Base-by-base conservation (phyloP, 345 rosid genomes). In the Noccaea bulbosa region DNA sequence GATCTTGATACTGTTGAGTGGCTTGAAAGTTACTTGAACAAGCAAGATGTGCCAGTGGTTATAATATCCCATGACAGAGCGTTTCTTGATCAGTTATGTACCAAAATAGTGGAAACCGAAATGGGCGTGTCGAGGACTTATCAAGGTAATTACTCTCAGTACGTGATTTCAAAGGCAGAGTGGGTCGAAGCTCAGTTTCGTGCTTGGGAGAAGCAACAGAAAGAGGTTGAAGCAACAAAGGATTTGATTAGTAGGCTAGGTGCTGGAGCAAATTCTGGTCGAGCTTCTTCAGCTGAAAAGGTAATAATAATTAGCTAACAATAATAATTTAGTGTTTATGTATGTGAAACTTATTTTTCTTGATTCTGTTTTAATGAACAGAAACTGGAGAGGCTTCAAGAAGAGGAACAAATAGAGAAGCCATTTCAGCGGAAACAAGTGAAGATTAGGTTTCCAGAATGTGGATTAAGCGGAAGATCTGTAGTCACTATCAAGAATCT, bases 211-310 rank as follows among this genome's bases (percentile, higher is more conserved):
- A 91, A 93, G 82, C 97, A 91, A 70, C 91, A 87, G 72, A 89
- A 81, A 81, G 92, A 93, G 80, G 87, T 89, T 40, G 98, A 87
- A 73, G 88, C 86, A 11, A 82, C 97, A 35, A 89, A 78, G 70
- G 94, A 83, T 62, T 76, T 93, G 68, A 86, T 93, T 34, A 83
- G 46, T 72, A 84, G 97, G 82, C 63, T 90, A 51, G 83, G 96
- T 53, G 91, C 88, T 0, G 96, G 94, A 65, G 94, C 85, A 2
- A 89, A 87, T 71, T 86, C 97, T 27, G 96, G 97, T 8, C 97
- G 97, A 44, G 97, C 97, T 77, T 91, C 97, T 60, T 76, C 97
- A 56, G 97, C 98, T 20, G 94, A 86, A 78, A 93, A 89, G 96
- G 98, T 90, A 69, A 10, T 67, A 11, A 37, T 27, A 27, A 27